phyloP scores from a whole-genome alignment of 225 moss, liverwort and hornwort species.

The Sphagnum contortum region DNA sequence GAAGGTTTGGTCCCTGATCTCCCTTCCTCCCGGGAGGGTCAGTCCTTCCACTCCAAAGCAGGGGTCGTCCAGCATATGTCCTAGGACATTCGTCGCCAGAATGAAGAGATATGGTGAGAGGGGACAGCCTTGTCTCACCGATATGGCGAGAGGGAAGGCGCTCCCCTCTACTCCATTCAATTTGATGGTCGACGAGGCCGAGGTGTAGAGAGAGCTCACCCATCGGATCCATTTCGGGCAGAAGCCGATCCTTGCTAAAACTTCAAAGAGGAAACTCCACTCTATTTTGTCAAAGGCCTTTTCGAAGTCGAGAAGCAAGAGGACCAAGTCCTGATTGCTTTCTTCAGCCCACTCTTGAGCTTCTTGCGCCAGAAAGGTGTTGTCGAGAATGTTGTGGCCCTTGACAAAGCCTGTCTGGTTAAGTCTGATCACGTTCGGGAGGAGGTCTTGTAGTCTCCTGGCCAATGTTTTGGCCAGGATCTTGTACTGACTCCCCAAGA shows the following conservation, averaged over 20 bases:
- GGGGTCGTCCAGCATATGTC: not conserved
- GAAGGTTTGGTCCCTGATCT: not conserved
- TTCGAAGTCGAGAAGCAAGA: too few relatives aligned
- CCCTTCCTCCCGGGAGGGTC: not conserved
- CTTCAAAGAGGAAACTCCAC: not conserved
- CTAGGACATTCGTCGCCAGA: not conserved
- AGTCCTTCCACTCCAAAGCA: not conserved
- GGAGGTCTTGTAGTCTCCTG: not conserved
- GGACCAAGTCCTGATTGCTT: not conserved
- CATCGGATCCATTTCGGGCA: not conserved
- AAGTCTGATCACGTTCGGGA: not conserved
- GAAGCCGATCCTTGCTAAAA: not conserved
- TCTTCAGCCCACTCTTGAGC: not conserved
- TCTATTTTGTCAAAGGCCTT: not conserved
- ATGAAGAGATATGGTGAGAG: not conserved
- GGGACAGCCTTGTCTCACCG: not conserved
- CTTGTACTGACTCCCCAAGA: not conserved
- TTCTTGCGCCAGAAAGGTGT: not conserved
- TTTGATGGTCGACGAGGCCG: too few relatives aligned
- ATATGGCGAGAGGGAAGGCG: not conserved
- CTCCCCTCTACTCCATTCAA: not conserved
- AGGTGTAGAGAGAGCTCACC: not conserved
- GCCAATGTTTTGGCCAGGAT: not conserved
- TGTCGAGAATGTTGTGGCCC: not conserved
- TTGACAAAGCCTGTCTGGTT: not conserved